These are phyloP conservation scores for Kodamaea kaohsiungensis DNA, from an alignment of 805 yeast genomes.

Conservation along the genomic window DNA sequence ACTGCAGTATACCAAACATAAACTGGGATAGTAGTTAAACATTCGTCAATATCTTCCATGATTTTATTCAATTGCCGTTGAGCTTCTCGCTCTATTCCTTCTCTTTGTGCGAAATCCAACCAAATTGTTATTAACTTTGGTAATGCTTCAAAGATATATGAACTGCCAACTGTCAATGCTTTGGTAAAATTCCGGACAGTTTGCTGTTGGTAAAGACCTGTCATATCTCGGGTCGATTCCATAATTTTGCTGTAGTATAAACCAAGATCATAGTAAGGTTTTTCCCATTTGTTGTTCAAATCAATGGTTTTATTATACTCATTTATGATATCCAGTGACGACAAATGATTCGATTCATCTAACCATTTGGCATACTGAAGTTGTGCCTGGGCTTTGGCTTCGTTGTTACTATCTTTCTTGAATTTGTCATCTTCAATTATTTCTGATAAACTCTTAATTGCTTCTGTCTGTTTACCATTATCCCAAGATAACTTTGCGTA, in stretches of 20 bases:
- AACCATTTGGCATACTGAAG: slow-evolving; percentile 86
- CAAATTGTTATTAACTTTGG: slow-evolving; percentile 91
- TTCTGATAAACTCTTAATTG: slow-evolving; percentile 62
- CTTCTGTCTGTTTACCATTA: slow-evolving; percentile 84
- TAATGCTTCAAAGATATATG: slow-evolving; percentile 74
- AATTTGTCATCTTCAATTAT: slow-evolving; percentile 28
- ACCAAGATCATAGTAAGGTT: slow-evolving; percentile 79
- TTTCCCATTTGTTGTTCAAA: slow-evolving; percentile 64
- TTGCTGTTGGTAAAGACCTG: slow-evolving; percentile 55
- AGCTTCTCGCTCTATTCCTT: slow-evolving; percentile 26
- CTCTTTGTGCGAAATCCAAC: slow-evolving; percentile 67
- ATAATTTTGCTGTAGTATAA: slow-evolving; percentile 74
- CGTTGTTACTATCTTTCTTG: slow-evolving; percentile 12
- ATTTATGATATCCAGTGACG: slow-evolving; percentile 67
- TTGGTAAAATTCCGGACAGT: slow-evolving; percentile 58
- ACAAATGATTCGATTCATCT: slow-evolving; percentile 80
- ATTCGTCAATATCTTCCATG: slow-evolving; percentile 47
- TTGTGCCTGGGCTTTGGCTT: slow-evolving; percentile 48
- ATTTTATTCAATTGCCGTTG: slow-evolving; percentile 45
- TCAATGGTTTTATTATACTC: slow-evolving; percentile 64
- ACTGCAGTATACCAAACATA: slow-evolving; percentile 78
- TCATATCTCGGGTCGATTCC: slow-evolving; percentile 57
- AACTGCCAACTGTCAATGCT: slow-evolving; percentile 61
- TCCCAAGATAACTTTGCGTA: slow-evolving; percentile 85
- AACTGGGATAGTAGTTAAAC: slow-evolving; percentile 47